Percentiles rank a stretch among this genome's conserved stretches.
These are phyloP conservation scores for Sclerotinia trifoliorum DNA, from an alignment of 2,329 filamentous ascomycete species.

Conservation along the genomic window DNA sequence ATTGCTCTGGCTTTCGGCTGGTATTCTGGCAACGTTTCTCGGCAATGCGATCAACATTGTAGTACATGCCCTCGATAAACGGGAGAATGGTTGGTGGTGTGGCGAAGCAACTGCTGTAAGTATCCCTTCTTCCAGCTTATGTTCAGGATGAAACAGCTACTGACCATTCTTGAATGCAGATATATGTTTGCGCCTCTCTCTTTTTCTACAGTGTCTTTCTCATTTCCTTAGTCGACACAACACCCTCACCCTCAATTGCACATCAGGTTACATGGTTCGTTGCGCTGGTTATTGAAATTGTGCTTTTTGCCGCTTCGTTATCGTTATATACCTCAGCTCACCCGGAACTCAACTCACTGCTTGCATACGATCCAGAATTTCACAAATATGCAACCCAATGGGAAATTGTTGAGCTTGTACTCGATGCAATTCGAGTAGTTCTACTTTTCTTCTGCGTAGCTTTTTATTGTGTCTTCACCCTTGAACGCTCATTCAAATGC, in stretches of 20 bases:
- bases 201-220: constrained; percentile 86
- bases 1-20: constrained; percentile 72
- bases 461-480: constrained; percentile 58
- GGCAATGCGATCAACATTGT: constrained; percentile 73
- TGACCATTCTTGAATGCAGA: constrained; percentile 49
- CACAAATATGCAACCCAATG: constrained; percentile 47
- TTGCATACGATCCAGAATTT: constrained; percentile 42
- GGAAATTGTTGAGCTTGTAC: constrained; percentile 63
- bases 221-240: constrained; percentile 82
- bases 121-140: constrained; percentile 25
- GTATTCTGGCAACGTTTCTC: constrained; percentile 72
- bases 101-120: constrained; percentile 74
- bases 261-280: constrained; percentile 79
- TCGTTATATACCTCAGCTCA: constrained; percentile 66
- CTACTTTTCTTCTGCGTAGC: constrained; percentile 54
- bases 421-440: constrained; percentile 67
- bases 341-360: constrained; percentile 51
- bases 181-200: constrained; percentile 79
- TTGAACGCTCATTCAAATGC: constrained; percentile 35
- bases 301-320: constrained; percentile 68
- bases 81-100: constrained; percentile 75
- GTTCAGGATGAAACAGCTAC: constrained; percentile 16
- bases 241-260: constrained; percentile 73
- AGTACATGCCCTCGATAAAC: constrained; percentile 66
- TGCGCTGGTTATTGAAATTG: constrained; percentile 68